Conservation (phyloP, 78 protist species). For the Guillardia theta region DNA sequence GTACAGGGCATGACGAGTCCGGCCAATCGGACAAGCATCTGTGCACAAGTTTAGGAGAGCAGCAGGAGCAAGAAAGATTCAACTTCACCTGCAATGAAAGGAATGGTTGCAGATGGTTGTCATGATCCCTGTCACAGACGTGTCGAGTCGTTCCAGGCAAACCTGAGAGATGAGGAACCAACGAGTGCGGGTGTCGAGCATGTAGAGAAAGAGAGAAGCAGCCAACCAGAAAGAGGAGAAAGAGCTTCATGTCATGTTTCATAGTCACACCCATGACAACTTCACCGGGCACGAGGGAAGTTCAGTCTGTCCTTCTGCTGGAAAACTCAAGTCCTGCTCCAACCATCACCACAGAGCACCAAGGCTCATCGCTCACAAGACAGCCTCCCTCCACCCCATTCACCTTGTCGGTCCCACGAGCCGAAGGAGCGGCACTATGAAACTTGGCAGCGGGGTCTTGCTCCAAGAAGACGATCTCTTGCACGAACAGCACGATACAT, state of each 20-base stretch:
- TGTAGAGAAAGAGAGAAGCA: not conserved
- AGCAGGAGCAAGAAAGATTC: not conserved
- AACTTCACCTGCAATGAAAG: conserved; percentile 71
- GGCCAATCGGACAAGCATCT: conserved; percentile 48
- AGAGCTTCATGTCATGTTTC: not conserved
- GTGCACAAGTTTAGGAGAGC: not conserved
- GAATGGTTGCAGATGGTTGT: conserved; percentile 87
- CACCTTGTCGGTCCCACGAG: not conserved
- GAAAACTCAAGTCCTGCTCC: not conserved
- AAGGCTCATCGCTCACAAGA: no score
- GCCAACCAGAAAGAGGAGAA: no score
- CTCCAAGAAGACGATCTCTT: not conserved
- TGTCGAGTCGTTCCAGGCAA: conserved; percentile 76
- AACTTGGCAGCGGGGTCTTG: not conserved
- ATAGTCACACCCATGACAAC: conserved; percentile 70
- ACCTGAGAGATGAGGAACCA: no score
- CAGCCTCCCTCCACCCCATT: not conserved
- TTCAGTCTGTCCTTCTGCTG: conserved; percentile 49
- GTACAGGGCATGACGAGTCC: conserved; percentile 55
- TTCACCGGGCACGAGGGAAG: conserved; percentile 91
- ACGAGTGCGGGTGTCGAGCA: no score
- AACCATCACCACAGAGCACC: no score
- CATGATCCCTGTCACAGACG: conserved; percentile 70
- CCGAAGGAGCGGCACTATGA: not conserved
- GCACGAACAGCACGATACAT: conserved; percentile 59